phyloP scores from a whole-genome alignment of 108 stramenopile species.

The Cyclotella cryptica region DNA sequence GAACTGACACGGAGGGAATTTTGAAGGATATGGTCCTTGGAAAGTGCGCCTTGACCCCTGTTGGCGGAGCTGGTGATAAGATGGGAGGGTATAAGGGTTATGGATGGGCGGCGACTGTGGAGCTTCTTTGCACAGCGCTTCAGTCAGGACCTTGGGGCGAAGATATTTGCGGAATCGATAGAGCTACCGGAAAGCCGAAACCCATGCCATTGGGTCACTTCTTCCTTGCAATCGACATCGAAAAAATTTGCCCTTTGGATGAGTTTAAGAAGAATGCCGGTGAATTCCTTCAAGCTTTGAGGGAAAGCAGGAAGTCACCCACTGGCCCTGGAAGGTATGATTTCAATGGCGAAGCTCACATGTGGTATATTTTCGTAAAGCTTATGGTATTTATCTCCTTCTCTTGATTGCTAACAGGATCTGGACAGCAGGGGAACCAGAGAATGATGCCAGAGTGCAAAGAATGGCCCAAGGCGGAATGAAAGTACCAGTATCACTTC shows the following conservation, averaged over 20 bases:
- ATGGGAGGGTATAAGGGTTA: conserved; percentile 80
- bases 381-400: no score
- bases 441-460: conserved; percentile 58
- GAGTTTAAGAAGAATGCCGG: conserved; percentile 66
- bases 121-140: conserved; percentile 66
- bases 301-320: conserved; percentile 62
- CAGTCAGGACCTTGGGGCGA: conserved; percentile 76
- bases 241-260: conserved; percentile 63
- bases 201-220: conserved; percentile 80
- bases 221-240: conserved; percentile 75
- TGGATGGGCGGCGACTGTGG: conserved; percentile 73
- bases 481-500: conserved; percentile 56
- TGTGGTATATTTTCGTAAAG: no score
- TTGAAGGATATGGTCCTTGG: conserved; percentile 69
- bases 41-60: conserved; percentile 69
- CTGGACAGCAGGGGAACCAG: conserved; percentile 75
- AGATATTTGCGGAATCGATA: conserved; percentile 67
- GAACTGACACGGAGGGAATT: conserved; percentile 75
- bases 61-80: conserved; percentile 72
- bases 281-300: conserved; percentile 56
- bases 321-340: conserved; percentile 58
- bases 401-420: conserved; percentile 38
- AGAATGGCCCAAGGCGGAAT: conserved; percentile 64
- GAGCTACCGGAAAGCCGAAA: conserved; percentile 62
- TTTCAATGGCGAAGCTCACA: not conserved